Conservation (phyloP, 352 stramenopile species). For the Phytophthora sp. region DNA sequence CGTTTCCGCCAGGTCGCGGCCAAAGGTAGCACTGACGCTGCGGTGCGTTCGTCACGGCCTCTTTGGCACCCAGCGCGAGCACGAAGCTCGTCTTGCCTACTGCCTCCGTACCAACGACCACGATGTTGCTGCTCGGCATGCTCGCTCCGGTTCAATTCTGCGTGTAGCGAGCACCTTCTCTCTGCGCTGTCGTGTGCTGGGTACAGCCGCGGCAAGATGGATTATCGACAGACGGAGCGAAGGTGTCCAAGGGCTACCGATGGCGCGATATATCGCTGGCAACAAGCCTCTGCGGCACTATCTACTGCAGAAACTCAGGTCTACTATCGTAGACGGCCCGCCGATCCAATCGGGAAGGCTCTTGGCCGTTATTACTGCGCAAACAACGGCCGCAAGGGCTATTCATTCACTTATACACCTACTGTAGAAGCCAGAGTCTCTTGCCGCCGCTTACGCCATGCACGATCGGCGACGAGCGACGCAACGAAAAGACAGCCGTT, state of each 20-base stretch:
- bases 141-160: constrained; percentile 17
- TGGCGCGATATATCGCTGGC: constrained; percentile 15
- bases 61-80: constrained; percentile 49
- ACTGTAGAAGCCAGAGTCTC: constrained; percentile 8
- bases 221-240: constrained; percentile 24
- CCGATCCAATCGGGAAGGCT: neutral
- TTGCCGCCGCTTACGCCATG: constrained; percentile 22
- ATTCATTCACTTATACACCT: neutral
- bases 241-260: constrained; percentile 1
- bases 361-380: constrained; percentile 18
- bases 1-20: constrained; percentile 20
- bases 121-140: constrained; percentile 40
- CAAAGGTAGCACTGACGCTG: constrained; percentile 30
- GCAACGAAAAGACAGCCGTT: constrained; percentile 17
- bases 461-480: constrained; percentile 23
- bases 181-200: constrained; percentile 19
- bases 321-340: constrained; percentile 7
- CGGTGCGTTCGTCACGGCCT: constrained; percentile 7
- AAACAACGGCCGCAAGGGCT: constrained; percentile 7
- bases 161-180: constrained; percentile 1
- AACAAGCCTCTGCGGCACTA: neutral
- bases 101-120: constrained; percentile 46
- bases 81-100: constrained; percentile 63
- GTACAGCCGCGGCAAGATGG: constrained; percentile 15
- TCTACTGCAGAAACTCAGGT: neutral